Percentiles rank a stretch among this genome's conserved stretches.
These are phyloP conservation scores for Sporisorium reilianum DNA, from an alignment of 1,284 basidiomycete species.

Conservation along the genomic window DNA sequence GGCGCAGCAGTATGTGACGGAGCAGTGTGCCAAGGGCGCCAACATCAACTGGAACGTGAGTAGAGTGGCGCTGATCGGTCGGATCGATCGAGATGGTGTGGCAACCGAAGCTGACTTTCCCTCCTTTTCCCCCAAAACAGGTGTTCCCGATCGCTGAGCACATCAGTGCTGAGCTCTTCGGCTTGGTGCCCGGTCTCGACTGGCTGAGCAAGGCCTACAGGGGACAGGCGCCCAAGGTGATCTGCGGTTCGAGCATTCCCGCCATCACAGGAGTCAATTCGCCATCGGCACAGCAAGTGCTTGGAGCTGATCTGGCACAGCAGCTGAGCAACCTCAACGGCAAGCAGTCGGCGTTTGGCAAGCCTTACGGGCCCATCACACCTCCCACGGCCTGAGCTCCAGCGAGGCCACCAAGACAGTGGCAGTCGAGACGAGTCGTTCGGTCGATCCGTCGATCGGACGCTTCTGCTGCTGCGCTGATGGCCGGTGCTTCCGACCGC, in stretches of 20 bases:
- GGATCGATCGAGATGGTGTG: no score
- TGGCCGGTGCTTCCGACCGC: neutral
- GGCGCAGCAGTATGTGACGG: conserved; percentile 48
- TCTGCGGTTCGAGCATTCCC: conserved; percentile 31
- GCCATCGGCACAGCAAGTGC: conserved; percentile 22
- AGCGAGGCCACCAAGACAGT: no score
- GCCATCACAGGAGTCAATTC: conserved; percentile 6
- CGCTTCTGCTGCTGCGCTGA: no score
- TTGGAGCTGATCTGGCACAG: conserved; percentile 30
- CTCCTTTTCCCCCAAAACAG: neutral
- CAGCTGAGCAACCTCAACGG: conserved; percentile 21
- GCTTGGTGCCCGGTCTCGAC: conserved; percentile 32
- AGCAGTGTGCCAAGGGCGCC: conserved; percentile 62
- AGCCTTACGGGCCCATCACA: conserved; percentile 10
- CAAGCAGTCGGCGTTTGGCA: conserved; percentile 23
- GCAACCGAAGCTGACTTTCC: neutral
- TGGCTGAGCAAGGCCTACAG: conserved; percentile 45
- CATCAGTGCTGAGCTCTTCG: conserved; percentile 38
- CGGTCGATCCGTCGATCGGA: neutral
- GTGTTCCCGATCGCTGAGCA: conserved; percentile 51
- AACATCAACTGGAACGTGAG: conserved; percentile 48
- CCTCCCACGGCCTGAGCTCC: neutral
- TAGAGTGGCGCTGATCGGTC: no score
- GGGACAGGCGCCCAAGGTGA: conserved; percentile 33
- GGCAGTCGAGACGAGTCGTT: neutral